Evolutionary conservation across 2,329 filamentous ascomycete genomes (phyloP), one percentile per base, ranked within the genome.

Genomic region (Sphaerulina vaccinii): DNA sequence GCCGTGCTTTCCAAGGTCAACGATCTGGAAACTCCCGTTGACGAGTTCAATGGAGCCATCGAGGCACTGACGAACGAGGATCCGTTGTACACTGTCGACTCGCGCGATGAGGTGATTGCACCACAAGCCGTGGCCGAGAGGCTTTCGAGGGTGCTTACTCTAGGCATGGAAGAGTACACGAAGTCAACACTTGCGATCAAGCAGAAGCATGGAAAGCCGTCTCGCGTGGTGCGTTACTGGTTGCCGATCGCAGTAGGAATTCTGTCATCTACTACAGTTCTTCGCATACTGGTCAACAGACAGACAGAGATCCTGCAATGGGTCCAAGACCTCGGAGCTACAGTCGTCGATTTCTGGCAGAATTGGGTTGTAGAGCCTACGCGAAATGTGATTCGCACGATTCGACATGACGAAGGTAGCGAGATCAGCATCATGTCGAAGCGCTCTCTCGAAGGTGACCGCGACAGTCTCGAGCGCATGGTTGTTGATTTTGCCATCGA

Each of bases 341-440:
- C 93, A 0, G 74, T 85, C 1, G 80, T 88, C 48, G 92, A 95
- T 69, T 99, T 99, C 68, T 96, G 91, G 88, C 78, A 85, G 54
- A 99, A 99, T 69, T 99, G 93, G 93, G 87, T 99, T 2, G 75
- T 99, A 9, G 87, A 95, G 58, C 93, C 93, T 0, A 78, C 84
- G 1, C 83, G 83, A 62, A 92, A 90, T 67, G 79, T 99, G 15
- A 82, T 99, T 52, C 85, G 86, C 42, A 99, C 93, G 0, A 97
- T 99, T 60, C 85, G 92, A 4, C 93, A 97, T 69, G 90, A 97
- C 64, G 84, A 88, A 63, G 87, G 85, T 60, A 96, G 90, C 66
- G 92, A 97, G 67, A 92, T 99, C 59, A 93, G 92, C 38, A 88
- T 99, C 59, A 93, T 99, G 87, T 96, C 90, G 73, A 88, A 90